These are phyloP conservation scores for Sporisorium sorghi DNA, from an alignment of 1,284 basidiomycete species.

Conservation along the genomic window DNA sequence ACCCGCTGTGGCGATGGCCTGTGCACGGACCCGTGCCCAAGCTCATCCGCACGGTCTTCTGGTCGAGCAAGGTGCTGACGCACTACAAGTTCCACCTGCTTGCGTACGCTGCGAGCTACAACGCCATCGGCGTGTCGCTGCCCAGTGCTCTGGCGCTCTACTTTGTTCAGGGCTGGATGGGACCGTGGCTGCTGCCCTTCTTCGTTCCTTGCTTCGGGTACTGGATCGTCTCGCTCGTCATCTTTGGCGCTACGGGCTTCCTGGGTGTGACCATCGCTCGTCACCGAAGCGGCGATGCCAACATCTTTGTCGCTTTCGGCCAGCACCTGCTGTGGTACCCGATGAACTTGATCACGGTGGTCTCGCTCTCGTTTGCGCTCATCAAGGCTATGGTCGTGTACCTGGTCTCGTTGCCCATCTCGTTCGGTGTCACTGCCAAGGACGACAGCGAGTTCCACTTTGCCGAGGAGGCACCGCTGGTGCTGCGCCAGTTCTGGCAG, in stretches of 20 bases:
- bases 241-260: conserved; percentile 81
- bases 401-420: conserved; percentile 84
- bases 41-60: conserved; percentile 77
- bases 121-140: conserved; percentile 80
- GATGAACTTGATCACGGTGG: conserved; percentile 71
- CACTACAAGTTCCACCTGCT: conserved; percentile 81
- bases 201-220: conserved; percentile 74
- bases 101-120: conserved; percentile 81
- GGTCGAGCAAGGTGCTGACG: conserved; percentile 72
- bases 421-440: conserved; percentile 73
- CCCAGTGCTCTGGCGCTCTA: conserved; percentile 79
- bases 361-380: conserved; percentile 69
- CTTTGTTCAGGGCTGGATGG: conserved; percentile 77
- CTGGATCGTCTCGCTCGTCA: conserved; percentile 80
- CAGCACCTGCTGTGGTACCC: conserved; percentile 82
- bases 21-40: conserved; percentile 80
- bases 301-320: conserved; percentile 73
- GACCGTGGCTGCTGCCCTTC: conserved; percentile 78
- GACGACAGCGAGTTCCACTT: conserved; percentile 74
- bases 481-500: conserved; percentile 69
- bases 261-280: conserved; percentile 79
- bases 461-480: conserved; percentile 85
- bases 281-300: conserved; percentile 79
- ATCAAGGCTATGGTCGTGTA: conserved; percentile 80
- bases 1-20: conserved; percentile 75